These are phyloP conservation scores for Tillandsia leiboldiana DNA, from an alignment of 176 grass and related monocot species.

Conservation along the genomic window DNA sequence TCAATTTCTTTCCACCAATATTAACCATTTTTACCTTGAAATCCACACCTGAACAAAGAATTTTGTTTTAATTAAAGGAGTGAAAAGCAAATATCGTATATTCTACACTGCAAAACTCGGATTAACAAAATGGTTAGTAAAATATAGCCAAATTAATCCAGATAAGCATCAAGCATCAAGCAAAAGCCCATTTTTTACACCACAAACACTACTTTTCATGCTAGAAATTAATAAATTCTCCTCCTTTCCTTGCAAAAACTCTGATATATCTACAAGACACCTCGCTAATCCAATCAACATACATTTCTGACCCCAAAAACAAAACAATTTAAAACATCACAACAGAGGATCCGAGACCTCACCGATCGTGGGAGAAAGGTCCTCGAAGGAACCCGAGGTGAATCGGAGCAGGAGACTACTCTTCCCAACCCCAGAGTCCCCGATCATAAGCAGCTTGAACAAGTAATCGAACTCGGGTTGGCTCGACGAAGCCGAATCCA, in stretches of 20 bases:
- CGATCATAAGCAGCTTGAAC: conserved; percentile 91
- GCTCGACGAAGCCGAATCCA: conserved; percentile 50
- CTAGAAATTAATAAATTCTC: neutral
- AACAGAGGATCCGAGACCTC: neutral
- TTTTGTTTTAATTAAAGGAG: neutral
- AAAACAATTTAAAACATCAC: neutral
- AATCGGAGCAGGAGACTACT: conserved; percentile 93
- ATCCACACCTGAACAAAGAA: conserved; percentile 54
- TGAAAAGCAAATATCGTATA: neutral
- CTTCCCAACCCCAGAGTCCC: conserved; percentile 94
- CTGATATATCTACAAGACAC: neutral
- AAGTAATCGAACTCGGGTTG: conserved; percentile 89
- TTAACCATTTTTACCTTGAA: conserved; percentile 98
- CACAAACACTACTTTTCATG: too few relatives aligned
- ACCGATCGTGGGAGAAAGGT: conserved; percentile 92
- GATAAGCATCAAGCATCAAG: neutral
- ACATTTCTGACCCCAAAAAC: neutral
- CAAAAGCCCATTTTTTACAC: neutral
- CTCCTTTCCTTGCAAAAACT: neutral
- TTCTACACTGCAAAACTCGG: neutral
- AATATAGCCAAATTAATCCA: neutral
- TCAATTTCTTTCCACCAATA: conserved; percentile 80
- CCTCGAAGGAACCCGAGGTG: conserved; percentile 87
- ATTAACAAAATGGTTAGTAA: neutral
- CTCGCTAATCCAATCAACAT: neutral